Conservation (phyloP, 306 rosid species). For the Castanea crenata region DNA sequence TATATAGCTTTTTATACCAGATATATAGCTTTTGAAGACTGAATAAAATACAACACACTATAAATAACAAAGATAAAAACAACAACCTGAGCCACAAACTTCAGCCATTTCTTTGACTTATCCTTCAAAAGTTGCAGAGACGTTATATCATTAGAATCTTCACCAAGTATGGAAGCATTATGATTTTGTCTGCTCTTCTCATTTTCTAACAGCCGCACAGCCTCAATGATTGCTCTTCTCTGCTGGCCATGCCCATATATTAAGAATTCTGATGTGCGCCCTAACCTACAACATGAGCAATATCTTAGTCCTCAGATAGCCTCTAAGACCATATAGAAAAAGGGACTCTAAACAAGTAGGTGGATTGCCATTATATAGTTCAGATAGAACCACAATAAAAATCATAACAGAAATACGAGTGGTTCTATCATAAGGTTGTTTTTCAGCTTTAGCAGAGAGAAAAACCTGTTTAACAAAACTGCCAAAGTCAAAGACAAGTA, state of each 20-base stretch:
- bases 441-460: too few relatives aligned
- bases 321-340: neutral
- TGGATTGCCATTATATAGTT: neutral
- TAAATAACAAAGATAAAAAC: constrained; percentile 4
- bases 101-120: constrained; percentile 89
- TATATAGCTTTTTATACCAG: neutral
- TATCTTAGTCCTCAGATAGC: constrained; percentile 6
- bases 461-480: too few relatives aligned
- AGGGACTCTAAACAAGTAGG: neutral
- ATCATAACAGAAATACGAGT: neutral
- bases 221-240: constrained; percentile 86
- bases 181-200: constrained; percentile 38
- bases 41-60: neutral
- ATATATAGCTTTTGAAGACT: neutral
- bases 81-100: constrained; percentile 80
- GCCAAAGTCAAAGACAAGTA: too few relatives aligned
- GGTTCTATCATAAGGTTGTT: too few relatives aligned
- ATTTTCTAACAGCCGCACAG: constrained; percentile 62
- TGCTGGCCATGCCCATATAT: constrained; percentile 95
- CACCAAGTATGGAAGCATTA: constrained; percentile 36
- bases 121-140: constrained; percentile 70
- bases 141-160: constrained; percentile 33
- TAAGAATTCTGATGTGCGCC: constrained; percentile 79
- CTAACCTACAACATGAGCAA: constrained; percentile 52
- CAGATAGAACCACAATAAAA: neutral